Conservation (phyloP, 352 stramenopile species). For the Globisporangium perplexum region DNA sequence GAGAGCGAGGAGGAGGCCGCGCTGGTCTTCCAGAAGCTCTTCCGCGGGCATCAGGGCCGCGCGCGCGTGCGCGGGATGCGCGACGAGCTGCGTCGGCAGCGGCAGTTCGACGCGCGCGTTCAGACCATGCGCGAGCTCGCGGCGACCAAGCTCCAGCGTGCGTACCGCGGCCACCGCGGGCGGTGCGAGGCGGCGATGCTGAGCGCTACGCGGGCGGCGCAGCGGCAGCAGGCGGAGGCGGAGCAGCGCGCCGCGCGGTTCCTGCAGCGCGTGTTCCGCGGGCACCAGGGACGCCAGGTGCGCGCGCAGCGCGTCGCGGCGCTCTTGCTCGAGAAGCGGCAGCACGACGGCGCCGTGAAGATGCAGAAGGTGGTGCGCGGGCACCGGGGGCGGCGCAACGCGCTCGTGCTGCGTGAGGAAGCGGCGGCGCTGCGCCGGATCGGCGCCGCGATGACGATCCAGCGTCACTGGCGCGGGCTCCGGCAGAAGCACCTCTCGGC, state of each 20-base stretch:
- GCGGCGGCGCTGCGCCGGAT: slow-evolving; percentile 30
- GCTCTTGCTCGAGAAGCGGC: slow-evolving; percentile 38
- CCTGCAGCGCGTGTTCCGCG: slow-evolving; percentile 77
- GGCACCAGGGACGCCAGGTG: slow-evolving; percentile 45
- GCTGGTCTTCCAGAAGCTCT: slow-evolving; percentile 72
- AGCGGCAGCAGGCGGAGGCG: slow-evolving; percentile 31
- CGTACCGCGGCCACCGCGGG: slow-evolving; percentile 57
- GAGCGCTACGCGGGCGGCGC: slow-evolving; percentile 37
- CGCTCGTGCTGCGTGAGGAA: slow-evolving; percentile 31
- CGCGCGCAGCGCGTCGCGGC: slow-evolving; percentile 40
- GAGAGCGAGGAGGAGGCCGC: slow-evolving; percentile 51
- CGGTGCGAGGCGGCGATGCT: slow-evolving; percentile 42
- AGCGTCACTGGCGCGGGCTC: slow-evolving; percentile 70
- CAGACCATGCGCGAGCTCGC: slow-evolving; percentile 52
- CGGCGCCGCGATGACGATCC: slow-evolving; percentile 62
- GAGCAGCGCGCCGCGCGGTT: slow-evolving; percentile 38
- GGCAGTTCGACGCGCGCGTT: slow-evolving; percentile 46
- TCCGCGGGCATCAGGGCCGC: slow-evolving; percentile 55
- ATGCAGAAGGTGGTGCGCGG: slow-evolving; percentile 76
- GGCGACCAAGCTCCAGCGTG: slow-evolving; percentile 65
- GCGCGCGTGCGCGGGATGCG: slow-evolving; percentile 32
- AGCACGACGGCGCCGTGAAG: slow-evolving; percentile 38
- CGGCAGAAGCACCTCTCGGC: slow-evolving; percentile 70
- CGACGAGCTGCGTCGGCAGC: slow-evolving; percentile 34
- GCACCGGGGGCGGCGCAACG: slow-evolving; percentile 40